These are phyloP conservation scores for Botrytis sinoallii DNA, from an alignment of 2,329 filamentous ascomycete species.

Conservation along the genomic window DNA sequence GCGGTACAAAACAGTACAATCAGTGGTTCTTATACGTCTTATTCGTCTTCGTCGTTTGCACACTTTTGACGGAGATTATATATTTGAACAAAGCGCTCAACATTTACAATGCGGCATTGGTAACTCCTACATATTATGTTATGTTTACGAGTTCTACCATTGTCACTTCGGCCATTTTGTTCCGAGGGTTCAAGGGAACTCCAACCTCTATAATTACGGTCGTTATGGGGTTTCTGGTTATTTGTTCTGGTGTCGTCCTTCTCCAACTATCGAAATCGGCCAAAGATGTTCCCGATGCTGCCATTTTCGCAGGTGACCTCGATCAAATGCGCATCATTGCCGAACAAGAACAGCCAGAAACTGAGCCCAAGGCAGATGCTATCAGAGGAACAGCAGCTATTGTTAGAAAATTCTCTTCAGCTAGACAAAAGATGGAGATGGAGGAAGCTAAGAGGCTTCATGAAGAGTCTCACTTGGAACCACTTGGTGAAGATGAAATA, in stretches of 20 bases:
- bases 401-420: constrained; percentile 73
- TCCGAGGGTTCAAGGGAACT: constrained; percentile 90
- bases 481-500: constrained; percentile 74
- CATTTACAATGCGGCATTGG: constrained; percentile 91
- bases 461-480: constrained; percentile 73
- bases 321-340: constrained; percentile 95
- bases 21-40: constrained; percentile 96
- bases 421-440: constrained; percentile 73
- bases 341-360: constrained; percentile 93
- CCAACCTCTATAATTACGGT: constrained; percentile 78
- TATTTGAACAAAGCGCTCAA: constrained; percentile 99
- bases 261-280: constrained; percentile 97
- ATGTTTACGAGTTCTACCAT: constrained; percentile 97
- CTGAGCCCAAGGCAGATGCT: constrained; percentile 92
- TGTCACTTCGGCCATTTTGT: constrained; percentile 86
- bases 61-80: constrained; percentile 88
- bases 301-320: constrained; percentile 87
- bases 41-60: constrained; percentile 85
- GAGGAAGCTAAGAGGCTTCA: constrained; percentile 76
- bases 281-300: constrained; percentile 92
- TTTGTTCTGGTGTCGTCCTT: constrained; percentile 88
- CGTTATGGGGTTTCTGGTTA: constrained; percentile 88
- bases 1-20: constrained; percentile 84
- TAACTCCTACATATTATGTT: constrained; percentile 98
- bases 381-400: constrained; percentile 90